Conservation (phyloP, 2,329 filamentous ascomycete species). For the Trichoderma atroviride region DNA sequence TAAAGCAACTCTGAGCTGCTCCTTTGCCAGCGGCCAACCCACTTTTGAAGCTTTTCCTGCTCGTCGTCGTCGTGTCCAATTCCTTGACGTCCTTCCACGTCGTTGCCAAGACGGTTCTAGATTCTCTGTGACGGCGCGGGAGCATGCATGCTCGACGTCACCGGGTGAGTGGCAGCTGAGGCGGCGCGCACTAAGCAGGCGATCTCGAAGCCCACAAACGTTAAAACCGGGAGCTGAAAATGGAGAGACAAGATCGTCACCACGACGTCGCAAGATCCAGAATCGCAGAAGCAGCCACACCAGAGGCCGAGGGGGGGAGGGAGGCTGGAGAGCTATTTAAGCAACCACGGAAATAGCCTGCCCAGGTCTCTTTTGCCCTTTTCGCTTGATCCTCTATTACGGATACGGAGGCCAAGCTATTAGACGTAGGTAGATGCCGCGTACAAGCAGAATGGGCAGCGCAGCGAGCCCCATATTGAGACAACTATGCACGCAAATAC, state of each 20-base stretch:
- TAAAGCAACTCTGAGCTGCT: neutral
- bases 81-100: slow-evolving; percentile 15
- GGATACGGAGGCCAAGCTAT: slow-evolving; percentile 7
- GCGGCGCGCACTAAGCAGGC: slow-evolving; percentile 23
- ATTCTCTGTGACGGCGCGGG: slow-evolving; percentile 4
- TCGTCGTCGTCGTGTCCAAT: neutral
- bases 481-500: slow-evolving; percentile 9
- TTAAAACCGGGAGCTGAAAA: slow-evolving; percentile 22
- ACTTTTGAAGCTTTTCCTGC: neutral
- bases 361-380: neutral
- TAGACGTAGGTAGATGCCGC: neutral
- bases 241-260: slow-evolving; percentile 26
- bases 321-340: slow-evolving; percentile 21
- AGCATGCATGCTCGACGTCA: slow-evolving; percentile 26
- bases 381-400: slow-evolving; percentile 2
- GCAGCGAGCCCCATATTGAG: neutral
- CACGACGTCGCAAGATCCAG: slow-evolving; percentile 20
- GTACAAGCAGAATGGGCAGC: neutral
- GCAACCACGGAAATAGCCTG: slow-evolving; percentile 6
- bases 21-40: neutral
- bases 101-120: slow-evolving; percentile 10
- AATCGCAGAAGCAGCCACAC: slow-evolving; percentile 8
- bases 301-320: neutral
- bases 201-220: slow-evolving; percentile 22
- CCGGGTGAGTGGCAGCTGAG: slow-evolving; percentile 21